Percentiles rank a stretch among this genome's conserved stretches.
These are phyloP conservation scores for Xylariaceae sp. DNA, from an alignment of 2,329 filamentous ascomycete genomes.

Conservation along the genomic window DNA sequence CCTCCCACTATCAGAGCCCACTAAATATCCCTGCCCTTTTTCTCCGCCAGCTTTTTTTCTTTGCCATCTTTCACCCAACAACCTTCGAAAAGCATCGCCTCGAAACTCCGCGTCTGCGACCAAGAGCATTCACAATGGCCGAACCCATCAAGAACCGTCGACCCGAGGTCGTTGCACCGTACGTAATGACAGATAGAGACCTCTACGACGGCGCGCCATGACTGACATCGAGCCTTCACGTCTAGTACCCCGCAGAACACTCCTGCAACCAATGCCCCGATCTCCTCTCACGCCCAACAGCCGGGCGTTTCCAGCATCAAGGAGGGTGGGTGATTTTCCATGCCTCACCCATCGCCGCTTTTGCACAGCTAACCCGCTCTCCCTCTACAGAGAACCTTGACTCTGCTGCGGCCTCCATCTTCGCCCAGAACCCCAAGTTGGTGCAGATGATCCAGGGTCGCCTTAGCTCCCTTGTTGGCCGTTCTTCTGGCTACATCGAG, in stretches of 20 bases:
- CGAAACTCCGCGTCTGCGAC: constrained; percentile 15
- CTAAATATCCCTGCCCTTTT: constrained; percentile 24
- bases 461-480: constrained; percentile 85
- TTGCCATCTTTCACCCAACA: constrained; percentile 21
- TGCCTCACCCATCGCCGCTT: not conserved
- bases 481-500: constrained; percentile 96
- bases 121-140: constrained; percentile 46
- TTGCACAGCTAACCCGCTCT: constrained; percentile 21
- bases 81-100: constrained; percentile 21
- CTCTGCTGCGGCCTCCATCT: constrained; percentile 82
- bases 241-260: constrained; percentile 96
- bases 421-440: constrained; percentile 90
- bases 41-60: constrained; percentile 25
- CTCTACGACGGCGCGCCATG: constrained; percentile 17
- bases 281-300: constrained; percentile 95
- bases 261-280: constrained; percentile 88
- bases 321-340: constrained; percentile 65
- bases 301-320: constrained; percentile 92
- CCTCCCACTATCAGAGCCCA: constrained; percentile 24
- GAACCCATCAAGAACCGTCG: constrained; percentile 62
- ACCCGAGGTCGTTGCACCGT: constrained; percentile 54
- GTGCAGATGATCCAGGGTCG: constrained; percentile 98
- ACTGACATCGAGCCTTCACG: constrained; percentile 35
- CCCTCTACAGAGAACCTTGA: constrained; percentile 74
- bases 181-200: constrained; percentile 34